A percentile compares a stretch with the other conserved stretches of the same genome.
Conservation (phyloP, 2,329 filamentous ascomycete genomes). For the Hymenoscyphus linearis region DNA sequence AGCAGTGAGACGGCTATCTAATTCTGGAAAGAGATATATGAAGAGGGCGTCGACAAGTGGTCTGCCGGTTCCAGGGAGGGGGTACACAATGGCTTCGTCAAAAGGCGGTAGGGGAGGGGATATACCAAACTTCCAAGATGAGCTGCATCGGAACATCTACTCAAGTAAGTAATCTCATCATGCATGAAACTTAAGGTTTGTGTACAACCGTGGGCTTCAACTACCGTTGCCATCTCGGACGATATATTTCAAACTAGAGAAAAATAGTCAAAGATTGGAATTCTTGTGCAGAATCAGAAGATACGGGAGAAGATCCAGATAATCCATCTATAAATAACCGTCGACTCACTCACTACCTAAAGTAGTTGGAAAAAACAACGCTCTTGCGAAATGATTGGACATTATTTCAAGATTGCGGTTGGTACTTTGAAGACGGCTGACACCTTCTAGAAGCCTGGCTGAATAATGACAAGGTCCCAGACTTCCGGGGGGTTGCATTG, state of each 20-base stretch:
- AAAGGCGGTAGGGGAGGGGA: constrained; percentile 2
- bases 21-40: constrained; percentile 7
- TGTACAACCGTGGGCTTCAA: not conserved
- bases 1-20: constrained; percentile 10
- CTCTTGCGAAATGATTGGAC: not conserved
- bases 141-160: not conserved
- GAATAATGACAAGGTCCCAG: not conserved
- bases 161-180: constrained; percentile 7
- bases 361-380: not conserved
- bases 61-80: constrained; percentile 8
- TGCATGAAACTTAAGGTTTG: constrained; percentile 12
- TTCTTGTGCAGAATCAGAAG: not conserved
- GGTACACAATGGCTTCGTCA: constrained; percentile 7
- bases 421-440: not conserved
- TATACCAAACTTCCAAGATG: not conserved
- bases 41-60: not conserved
- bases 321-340: not conserved
- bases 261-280: not conserved
- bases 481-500: not conserved
- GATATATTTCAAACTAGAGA: not conserved
- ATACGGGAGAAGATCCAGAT: not conserved
- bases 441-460: not conserved
- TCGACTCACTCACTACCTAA: not conserved
- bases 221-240: not conserved
- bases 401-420: not conserved